Base-by-base conservation (phyloP, 805 yeast species). In the Hagleromyces aurorensis region DNA sequence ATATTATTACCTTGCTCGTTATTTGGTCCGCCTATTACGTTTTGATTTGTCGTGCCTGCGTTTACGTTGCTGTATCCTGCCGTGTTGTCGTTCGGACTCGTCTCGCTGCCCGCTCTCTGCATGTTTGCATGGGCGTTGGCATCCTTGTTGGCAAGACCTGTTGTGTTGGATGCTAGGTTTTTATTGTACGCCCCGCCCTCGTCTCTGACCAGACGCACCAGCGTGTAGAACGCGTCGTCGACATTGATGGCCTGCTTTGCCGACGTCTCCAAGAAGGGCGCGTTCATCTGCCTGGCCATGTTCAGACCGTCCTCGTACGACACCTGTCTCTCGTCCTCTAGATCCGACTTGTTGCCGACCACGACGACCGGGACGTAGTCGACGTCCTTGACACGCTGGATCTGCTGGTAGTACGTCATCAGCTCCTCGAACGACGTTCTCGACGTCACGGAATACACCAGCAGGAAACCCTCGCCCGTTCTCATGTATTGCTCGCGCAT, bases 401-500 rank as follows among this genome's bases (percentile, higher is more conserved):
- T 78, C 50, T 80, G 93, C 44, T 80, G 84, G 55, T 73, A 76
- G 59, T 86, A 91, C 23, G 79, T 72, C 45, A 74, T 67, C 49
- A 89, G 69, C 50, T 89, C 93, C 45, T 85, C 89, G 55, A 87
- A 83, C 3, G 95, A 78, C 44, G 77, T 73, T 39, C 83, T 69
- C 36, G 89, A 82, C 27, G 91, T 85, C 40, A 91, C 82, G 18
- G 91, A 76, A 55, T 89, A 91, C 9, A 86, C 96, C 29, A 87
- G 64, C 33, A 87, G 61, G 48, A 87, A 87, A 10, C 96, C 97
- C 58, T 87, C 95, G 24, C 96, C 96, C 2, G 94, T 84, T 38
- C 94, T 72, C 93, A 87, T 87, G 59, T 87, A 87, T 57, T 85
- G 91, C 54, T 89, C 97, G 46, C 87, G 65, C 85, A 80, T 77